Evolutionary conservation across 2,329 filamentous ascomycete species (phyloP).

Genomic region (Exophiala aquamarina): DNA sequence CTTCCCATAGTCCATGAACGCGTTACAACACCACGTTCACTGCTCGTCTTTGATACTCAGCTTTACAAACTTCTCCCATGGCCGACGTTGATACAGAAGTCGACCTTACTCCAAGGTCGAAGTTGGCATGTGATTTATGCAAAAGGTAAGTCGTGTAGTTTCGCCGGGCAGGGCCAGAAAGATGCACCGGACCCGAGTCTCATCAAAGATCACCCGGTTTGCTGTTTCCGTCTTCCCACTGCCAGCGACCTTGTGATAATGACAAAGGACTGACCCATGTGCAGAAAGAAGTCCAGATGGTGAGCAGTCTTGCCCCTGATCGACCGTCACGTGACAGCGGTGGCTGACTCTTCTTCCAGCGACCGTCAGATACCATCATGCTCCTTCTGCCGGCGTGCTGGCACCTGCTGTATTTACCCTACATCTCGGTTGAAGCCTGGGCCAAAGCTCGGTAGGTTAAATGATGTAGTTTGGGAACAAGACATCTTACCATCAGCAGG

Average conservation of each 20-base stretch:
- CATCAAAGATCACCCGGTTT: conserved; percentile 1
- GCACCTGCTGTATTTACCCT: conserved; percentile 9
- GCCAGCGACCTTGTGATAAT: not conserved
- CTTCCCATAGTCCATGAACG: too few species aligned
- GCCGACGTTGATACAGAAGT: not conserved
- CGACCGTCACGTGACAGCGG: not conserved
- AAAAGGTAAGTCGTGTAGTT: conserved; percentile 2
- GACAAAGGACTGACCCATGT: not conserved
- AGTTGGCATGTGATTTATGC: conserved; percentile 3
- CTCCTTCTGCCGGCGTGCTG: conserved; percentile 27
- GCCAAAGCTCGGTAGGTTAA: conserved; percentile 21
- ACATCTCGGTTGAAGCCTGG: conserved; percentile 6
- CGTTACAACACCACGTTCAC: not conserved
- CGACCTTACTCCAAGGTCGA: not conserved
- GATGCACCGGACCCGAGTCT: not conserved
- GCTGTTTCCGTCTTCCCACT: too few species aligned
- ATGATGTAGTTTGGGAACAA: not conserved
- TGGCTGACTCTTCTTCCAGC: conserved; percentile 4
- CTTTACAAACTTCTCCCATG: not conserved
- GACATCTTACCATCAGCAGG: not conserved
- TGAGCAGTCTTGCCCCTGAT: not conserved
- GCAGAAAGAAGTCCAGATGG: conserved; percentile 11
- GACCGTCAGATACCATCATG: conserved; percentile 13
- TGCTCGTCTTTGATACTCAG: not conserved
- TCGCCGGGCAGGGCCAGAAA: not conserved